Evolutionary conservation across 345 rosid species (phyloP).

Genomic region (Salix purpurea): DNA sequence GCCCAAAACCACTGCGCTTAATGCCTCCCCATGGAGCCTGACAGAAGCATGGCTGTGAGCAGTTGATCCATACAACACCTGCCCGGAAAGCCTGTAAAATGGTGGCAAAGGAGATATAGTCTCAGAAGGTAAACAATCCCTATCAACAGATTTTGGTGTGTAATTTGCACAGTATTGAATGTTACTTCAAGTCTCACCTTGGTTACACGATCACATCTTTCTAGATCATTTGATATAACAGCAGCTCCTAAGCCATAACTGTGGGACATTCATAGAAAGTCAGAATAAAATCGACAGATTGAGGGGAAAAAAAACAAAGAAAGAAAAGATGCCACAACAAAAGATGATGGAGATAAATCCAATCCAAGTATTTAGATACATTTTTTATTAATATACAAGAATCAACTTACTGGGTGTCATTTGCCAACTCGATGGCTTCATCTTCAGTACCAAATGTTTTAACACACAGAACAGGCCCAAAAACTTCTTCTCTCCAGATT

Average conservation of each 20-base stretch:
- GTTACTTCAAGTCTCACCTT: slow-evolving; percentile 49
- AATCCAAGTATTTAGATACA: slow-evolving; percentile 1
- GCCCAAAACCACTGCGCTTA: slow-evolving; percentile 97
- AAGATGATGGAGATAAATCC: not conserved
- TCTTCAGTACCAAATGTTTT: slow-evolving; percentile 89
- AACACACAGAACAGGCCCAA: slow-evolving; percentile 91
- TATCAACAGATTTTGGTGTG: not conserved
- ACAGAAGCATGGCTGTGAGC: slow-evolving; percentile 95
- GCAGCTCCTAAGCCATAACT: slow-evolving; percentile 88
- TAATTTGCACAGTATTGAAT: not conserved
- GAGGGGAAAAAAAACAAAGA: not conserved
- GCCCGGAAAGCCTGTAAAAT: slow-evolving; percentile 62
- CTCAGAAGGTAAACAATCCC: not conserved
- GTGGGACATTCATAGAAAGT: slow-evolving; percentile 17
- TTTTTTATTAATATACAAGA: not conserved
- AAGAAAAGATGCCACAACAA: not conserved
- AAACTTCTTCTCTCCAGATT: slow-evolving; percentile 99
- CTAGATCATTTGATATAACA: slow-evolving; percentile 80
- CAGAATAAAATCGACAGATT: not conserved
- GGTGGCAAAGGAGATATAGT: slow-evolving; percentile 1
- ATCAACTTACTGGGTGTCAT: slow-evolving; percentile 75
- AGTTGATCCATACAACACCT: slow-evolving; percentile 90
- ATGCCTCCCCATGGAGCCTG: slow-evolving; percentile 99
- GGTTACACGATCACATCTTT: slow-evolving; percentile 91
- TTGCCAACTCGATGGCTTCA: slow-evolving; percentile 92